Percentiles rank a stretch among this genome's conserved stretches.
Evolutionary conservation across 768 basidiomycete genomes (phyloP).

Genomic region (Collybia sordida): DNA sequence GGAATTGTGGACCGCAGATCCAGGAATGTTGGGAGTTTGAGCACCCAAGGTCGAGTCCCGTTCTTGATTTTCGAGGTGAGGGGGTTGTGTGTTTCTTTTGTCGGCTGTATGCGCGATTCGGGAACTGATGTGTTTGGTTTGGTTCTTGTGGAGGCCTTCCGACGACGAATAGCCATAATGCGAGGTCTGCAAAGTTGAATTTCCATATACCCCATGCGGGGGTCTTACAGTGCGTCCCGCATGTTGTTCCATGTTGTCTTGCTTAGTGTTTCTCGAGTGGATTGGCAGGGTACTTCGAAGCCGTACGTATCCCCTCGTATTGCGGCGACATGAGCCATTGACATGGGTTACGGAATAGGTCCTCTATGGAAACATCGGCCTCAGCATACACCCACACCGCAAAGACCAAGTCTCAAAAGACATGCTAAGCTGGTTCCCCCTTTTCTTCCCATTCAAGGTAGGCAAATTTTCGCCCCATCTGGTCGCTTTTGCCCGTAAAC

Average conservation of each 20-base stretch:
- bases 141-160: constrained; percentile 71
- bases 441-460: constrained; percentile 95
- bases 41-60: constrained; percentile 82
- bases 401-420: constrained; percentile 87
- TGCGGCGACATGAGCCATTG: background rate
- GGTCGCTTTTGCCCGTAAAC: constrained; percentile 3
- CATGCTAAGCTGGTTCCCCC: constrained; percentile 99
- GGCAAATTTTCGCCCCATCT: constrained; percentile 27
- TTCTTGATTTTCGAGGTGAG: constrained; percentile 70
- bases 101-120: constrained; percentile 1
- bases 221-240: constrained; percentile 63
- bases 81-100: constrained; percentile 3
- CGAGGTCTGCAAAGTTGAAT: constrained; percentile 77
- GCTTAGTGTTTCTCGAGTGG: constrained; percentile 44
- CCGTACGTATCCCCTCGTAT: constrained; percentile 34
- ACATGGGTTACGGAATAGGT: constrained; percentile 30
- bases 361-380: constrained; percentile 84
- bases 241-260: background rate
- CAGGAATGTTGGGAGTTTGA: constrained; percentile 99
- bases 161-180: constrained; percentile 95
- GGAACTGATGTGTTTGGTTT: background rate
- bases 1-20: constrained; percentile 75
- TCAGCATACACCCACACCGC: constrained; percentile 92
- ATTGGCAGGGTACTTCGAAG: constrained; percentile 96
- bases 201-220: constrained; percentile 97